Evolutionary conservation across 2,329 filamentous ascomycete genomes (phyloP).

Genomic region (Diaporthe eres): DNA sequence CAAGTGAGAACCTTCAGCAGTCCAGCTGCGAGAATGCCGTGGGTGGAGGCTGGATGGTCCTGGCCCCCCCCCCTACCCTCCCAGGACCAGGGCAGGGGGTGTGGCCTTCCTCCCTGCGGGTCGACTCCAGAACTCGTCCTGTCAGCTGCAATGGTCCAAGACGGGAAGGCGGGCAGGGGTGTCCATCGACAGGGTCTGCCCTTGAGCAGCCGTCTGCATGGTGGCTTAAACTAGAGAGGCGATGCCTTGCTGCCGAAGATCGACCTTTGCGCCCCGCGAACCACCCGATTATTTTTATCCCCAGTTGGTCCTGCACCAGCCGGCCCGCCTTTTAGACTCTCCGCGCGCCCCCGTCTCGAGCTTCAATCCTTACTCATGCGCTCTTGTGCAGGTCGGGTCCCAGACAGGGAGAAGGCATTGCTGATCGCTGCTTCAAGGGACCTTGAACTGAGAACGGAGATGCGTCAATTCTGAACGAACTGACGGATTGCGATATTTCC

Average conservation of each 20-base stretch:
- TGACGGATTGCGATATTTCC: slow-evolving; percentile 4
- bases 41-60: slow-evolving; percentile 29
- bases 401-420: not conserved
- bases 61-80: not conserved
- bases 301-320: slow-evolving; percentile 30
- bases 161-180: slow-evolving; percentile 22
- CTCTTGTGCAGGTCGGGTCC: not conserved
- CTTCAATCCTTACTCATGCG: slow-evolving; percentile 23
- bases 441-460: not conserved
- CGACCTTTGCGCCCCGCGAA: slow-evolving; percentile 35
- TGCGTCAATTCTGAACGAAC: not conserved
- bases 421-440: slow-evolving; percentile 2
- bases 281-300: slow-evolving; percentile 41
- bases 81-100: slow-evolving; percentile 13
- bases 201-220: slow-evolving; percentile 28
- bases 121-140: slow-evolving; percentile 18
- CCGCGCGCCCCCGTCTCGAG: slow-evolving; percentile 27
- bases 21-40: slow-evolving; percentile 6
- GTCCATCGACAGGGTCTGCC: not conserved
- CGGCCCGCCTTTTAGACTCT: slow-evolving; percentile 31
- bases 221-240: slow-evolving; percentile 37
- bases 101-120: slow-evolving; percentile 31
- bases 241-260: slow-evolving; percentile 37
- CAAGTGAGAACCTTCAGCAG: slow-evolving; percentile 30
- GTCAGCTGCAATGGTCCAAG: slow-evolving; percentile 34